Base-by-base conservation (phyloP, 805 yeast species). In the Pichia californica region DNA sequence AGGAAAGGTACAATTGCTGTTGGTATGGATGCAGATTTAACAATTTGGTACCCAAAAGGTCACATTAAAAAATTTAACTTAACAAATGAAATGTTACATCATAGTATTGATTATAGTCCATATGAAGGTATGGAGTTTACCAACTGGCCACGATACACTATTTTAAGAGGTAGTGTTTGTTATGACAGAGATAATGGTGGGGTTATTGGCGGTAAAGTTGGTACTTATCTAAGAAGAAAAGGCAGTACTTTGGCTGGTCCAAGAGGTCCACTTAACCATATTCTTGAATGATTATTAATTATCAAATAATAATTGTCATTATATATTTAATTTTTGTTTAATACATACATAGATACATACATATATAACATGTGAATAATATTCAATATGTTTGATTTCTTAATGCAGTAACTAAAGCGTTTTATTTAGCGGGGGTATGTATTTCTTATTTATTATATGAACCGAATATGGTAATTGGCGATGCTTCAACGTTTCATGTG, bases 1-100 rank as follows among this genome's bases (percentile, higher is more conserved):
- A 52, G 45, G 40, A 71, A 70, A 47, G 76, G 76, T 9, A 57
- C 64, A 6, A 55, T 71, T 33, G 65, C 64, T 11, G 66, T 70
- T 23, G 76, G 76, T 1, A 59, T 57, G 43, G 76, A 71, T 55
- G 76, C 76, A 7, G 76, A 71, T 48, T 36, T 71, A n/a, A 67
- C 67, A 3, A 61, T 71, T 18, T 71, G 76, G 76, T 68, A 71
- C 51, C 71, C 73, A 20, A 50, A 58, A 34, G 59, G 55, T 16
- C 28, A 54, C 28, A 50, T 63, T 49, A 40, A 47, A 21, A 45
- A 54, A 4, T 61, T 57, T 27, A 29, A 40, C 0, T 39, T 62
- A 16, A 51, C 41, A 33, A 66, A 65, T 46, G 55, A 47, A 1
- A 56, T 63, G 60, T 36, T 66, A 14, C 58, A 62, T 46, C 69